Base-by-base conservation (phyloP, 1,284 basidiomycete genomes). In the Leucoagaricus sp. region DNA sequence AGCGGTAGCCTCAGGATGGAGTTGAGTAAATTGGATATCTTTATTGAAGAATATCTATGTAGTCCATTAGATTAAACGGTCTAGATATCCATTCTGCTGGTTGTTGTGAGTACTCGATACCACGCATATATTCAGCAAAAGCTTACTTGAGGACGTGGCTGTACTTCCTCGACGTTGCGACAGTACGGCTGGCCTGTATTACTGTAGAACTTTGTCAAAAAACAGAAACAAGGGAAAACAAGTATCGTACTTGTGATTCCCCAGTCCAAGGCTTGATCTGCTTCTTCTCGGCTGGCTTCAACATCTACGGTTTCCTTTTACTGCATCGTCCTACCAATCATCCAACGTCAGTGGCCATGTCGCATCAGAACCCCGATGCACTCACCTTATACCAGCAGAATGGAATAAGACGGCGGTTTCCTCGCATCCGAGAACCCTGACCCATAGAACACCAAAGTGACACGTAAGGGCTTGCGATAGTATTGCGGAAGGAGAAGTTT, bases 341-440 rank as follows among this genome's bases (percentile, higher is more conserved):
- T 17, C 25, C 28, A 1, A 42, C n/a, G 33, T 44, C 19, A 2
- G 3, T 40, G 28, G 7, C 10, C 31, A 15, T 10, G 19, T 7
- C 26, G n/a, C 10, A 44, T 8, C 47, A 12, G 4, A 25, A 38
- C 3, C n/a, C 15, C n/a, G n/a, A 55, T 33, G 13, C n/a, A 65
- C 67, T 60, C 67, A 75, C 71, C 89, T 90, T 61, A n/a, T n/a
- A n/a, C 70, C 70, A 25, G 75, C 67, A 38, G 82, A 82, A 65
- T 86, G 86, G n/a, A 85, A 84, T 72, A 89, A 86, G 34, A 81
- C 86, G 47, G 79, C 80, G 8, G 87, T 83, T 13, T 65, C 64
- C 53, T 87, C 81, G 2, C 84, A 82, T 4, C 84, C 84, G 49
- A 86, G 69, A 8, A 84, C 83, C 42, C 74, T 73, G 23, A 79